Evolutionary conservation across 352 stramenopile species (phyloP).

Genomic region (Stramenopiles sp.): DNA sequence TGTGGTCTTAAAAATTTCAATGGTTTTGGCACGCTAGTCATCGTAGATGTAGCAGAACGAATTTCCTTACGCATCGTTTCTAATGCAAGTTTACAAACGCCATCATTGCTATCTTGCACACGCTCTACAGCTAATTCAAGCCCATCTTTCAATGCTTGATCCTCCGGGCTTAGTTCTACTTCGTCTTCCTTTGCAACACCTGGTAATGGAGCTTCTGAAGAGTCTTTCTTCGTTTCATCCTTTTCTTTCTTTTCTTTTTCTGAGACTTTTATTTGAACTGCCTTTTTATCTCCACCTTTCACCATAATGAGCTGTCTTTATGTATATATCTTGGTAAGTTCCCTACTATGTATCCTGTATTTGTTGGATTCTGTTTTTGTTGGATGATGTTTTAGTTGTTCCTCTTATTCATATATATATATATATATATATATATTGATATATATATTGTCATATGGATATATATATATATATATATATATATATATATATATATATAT

Average conservation of each 20-base stretch:
- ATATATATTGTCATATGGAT: neutral
- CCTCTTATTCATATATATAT: neutral
- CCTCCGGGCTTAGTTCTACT: constrained; percentile 47
- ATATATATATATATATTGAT: neutral
- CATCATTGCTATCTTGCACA: constrained; percentile 34
- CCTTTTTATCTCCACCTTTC: neutral
- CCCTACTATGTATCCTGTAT: too few relatives aligned
- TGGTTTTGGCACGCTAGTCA: constrained; percentile 97
- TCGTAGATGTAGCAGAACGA: constrained; percentile 80
- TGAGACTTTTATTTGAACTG: neutral
- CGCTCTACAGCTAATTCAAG: constrained; percentile 59
- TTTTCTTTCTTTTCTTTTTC: neutral
- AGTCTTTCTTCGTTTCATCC: neutral
- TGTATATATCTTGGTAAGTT: neutral
- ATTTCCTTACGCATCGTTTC: constrained; percentile 90
- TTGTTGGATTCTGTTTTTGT: neutral
- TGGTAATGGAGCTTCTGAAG: neutral
- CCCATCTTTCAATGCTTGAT: constrained; percentile 71
- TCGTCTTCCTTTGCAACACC: constrained; percentile 14
- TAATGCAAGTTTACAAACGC: constrained; percentile 47
- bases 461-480: too few relatives aligned
- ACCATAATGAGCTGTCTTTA: neutral
- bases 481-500: too few relatives aligned
- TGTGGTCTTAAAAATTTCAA: constrained; percentile 95
- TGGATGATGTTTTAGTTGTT: neutral